These are phyloP conservation scores for Jatropha podagrica DNA, from an alignment of 441 rosid species.

Conservation along the genomic window DNA sequence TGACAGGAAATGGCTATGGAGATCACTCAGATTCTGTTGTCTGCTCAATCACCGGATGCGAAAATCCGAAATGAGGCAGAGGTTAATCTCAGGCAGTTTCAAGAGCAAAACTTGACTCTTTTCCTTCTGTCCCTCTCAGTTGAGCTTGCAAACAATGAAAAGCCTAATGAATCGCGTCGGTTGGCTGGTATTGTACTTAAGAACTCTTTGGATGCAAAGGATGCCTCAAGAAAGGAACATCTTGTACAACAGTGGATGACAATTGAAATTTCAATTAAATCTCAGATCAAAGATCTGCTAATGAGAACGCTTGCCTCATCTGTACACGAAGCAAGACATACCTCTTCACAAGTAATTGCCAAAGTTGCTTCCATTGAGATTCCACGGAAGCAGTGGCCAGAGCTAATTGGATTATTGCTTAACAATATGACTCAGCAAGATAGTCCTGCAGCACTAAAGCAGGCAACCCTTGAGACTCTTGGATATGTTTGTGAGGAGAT, in stretches of 20 bases:
- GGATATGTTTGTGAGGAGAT: slow-evolving; percentile 96
- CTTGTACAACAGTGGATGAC: slow-evolving; percentile 80
- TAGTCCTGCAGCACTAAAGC: slow-evolving; percentile 59
- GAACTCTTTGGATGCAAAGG: slow-evolving; percentile 87
- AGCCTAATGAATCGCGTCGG: slow-evolving; percentile 79
- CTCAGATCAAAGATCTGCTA: slow-evolving; percentile 76
- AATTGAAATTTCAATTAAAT: slow-evolving; percentile 55
- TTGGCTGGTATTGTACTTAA: slow-evolving; percentile 92
- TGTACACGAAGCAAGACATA: slow-evolving; percentile 70
- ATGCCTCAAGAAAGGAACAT: slow-evolving; percentile 56
- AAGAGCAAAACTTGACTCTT: slow-evolving; percentile 71
- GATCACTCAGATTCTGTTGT: slow-evolving; percentile 64
- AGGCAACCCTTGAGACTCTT: slow-evolving; percentile 82
- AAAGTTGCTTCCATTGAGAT: slow-evolving; percentile 89
- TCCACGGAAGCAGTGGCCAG: slow-evolving; percentile 93
- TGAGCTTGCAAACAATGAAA: slow-evolving; percentile 75
- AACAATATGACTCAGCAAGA: slow-evolving; percentile 77
- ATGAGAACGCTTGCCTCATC: slow-evolving; percentile 69
- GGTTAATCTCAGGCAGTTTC: slow-evolving; percentile 60
- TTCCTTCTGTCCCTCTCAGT: slow-evolving; percentile 66
- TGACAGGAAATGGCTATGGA: slow-evolving; percentile 67
- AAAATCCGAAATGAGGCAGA: slow-evolving; percentile 76
- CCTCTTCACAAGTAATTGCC: slow-evolving; percentile 88
- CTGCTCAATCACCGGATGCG: slow-evolving; percentile 85
- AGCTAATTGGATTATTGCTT: slow-evolving; percentile 67